A percentile compares a stretch with the other conserved stretches of the same genome.
phyloP scores from a whole-genome alignment of 352 stramenopile species.

The Paralagenidium karlingii region DNA sequence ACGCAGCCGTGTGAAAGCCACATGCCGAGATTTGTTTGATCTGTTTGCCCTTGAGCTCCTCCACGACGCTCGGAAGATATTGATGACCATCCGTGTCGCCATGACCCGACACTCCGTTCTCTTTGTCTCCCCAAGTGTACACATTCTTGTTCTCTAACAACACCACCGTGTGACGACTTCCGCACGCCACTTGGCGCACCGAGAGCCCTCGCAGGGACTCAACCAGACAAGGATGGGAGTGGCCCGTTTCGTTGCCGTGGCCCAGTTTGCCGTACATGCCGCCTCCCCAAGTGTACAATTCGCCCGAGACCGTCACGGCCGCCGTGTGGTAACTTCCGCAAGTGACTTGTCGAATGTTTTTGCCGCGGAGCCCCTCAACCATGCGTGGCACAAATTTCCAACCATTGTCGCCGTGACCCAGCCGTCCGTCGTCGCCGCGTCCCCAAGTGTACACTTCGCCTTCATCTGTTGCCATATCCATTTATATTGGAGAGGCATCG shows the following conservation, averaged over 20 bases:
- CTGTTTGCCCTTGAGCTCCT: constrained; percentile 74
- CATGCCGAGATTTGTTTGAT: constrained; percentile 85
- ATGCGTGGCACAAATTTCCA: constrained; percentile 96
- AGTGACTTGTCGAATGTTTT: constrained; percentile 87
- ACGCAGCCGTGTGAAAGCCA: constrained; percentile 73
- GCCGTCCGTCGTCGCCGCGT: constrained; percentile 73
- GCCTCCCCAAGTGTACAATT: constrained; percentile 90
- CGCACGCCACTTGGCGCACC: constrained; percentile 90
- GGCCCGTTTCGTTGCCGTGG: constrained; percentile 88
- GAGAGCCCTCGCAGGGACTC: constrained; percentile 86
- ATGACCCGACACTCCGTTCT: constrained; percentile 92
- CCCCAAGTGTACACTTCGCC: constrained; percentile 86
- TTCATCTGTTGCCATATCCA: constrained; percentile 51
- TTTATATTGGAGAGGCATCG: too few relatives aligned
- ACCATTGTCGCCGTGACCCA: constrained; percentile 90
- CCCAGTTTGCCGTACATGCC: constrained; percentile 94
- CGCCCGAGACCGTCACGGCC: constrained; percentile 87
- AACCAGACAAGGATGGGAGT: constrained; percentile 89
- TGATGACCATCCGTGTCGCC: constrained; percentile 92
- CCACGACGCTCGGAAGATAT: constrained; percentile 86
- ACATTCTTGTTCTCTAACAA: constrained; percentile 81
- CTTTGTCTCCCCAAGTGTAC: constrained; percentile 93
- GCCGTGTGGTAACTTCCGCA: constrained; percentile 95
- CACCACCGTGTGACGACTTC: constrained; percentile 89
- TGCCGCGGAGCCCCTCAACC: constrained; percentile 83